phyloP scores from a whole-genome alignment of 257 asterid species.

The Cynanchum wilfordii region DNA sequence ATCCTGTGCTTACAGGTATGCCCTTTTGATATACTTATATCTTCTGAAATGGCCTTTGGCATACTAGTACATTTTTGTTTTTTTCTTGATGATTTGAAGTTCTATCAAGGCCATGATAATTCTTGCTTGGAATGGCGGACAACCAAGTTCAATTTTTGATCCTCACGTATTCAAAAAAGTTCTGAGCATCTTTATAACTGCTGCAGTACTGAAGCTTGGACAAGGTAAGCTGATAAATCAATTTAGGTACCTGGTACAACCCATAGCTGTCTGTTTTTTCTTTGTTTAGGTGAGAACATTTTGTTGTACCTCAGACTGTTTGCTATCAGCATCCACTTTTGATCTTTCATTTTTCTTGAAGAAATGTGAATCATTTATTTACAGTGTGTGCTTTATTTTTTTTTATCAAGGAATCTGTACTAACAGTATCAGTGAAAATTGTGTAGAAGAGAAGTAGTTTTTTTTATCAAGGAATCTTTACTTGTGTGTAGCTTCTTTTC shows the following conservation, averaged over 20 bases:
- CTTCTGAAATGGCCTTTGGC: conserved; percentile 12
- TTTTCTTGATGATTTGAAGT: conserved; percentile 27
- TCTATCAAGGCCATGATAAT: conserved; percentile 84
- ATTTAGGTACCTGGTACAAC: conserved; percentile 1
- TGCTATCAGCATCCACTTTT: background rate
- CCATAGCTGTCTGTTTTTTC: background rate
- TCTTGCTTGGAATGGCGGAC: conserved; percentile 93
- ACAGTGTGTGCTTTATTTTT: background rate
- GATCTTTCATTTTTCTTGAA: background rate
- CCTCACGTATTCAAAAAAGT: conserved; percentile 75
- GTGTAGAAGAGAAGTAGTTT: too few relatives aligned
- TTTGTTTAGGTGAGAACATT: background rate
- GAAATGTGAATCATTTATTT: background rate
- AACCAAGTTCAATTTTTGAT: conserved; percentile 55
- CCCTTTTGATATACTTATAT: conserved; percentile 16
- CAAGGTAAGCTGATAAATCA: conserved; percentile 53
- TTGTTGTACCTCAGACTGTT: background rate
- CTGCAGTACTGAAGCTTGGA: conserved; percentile 92
- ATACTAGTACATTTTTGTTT: conserved; percentile 11
- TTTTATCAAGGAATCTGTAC: background rate
- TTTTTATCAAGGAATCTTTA: background rate
- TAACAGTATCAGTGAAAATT: background rate
- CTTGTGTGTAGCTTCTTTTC: background rate
- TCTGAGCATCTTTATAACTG: conserved; percentile 88
- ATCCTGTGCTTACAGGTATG: conserved; percentile 93